These are phyloP conservation scores for Phlebopus sp. DNA, from an alignment of 1,284 basidiomycete genomes.

Conservation along the genomic window DNA sequence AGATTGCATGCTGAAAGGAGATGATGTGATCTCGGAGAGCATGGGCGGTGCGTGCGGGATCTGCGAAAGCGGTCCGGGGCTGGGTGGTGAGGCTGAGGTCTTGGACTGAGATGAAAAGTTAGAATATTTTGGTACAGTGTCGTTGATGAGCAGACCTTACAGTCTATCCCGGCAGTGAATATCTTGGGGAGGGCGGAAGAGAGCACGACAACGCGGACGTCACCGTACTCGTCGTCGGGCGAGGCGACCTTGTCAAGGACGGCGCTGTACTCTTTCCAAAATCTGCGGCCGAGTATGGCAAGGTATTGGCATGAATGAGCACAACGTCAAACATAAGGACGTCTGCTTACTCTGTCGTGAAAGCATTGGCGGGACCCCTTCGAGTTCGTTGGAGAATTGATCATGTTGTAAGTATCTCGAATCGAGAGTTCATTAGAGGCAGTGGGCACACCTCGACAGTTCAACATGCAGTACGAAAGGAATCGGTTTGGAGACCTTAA, in stretches of 20 bases:
- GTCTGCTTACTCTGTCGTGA: conserved; percentile 50
- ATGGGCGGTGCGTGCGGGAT: conserved; percentile 56
- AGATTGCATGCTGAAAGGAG: conserved; percentile 76
- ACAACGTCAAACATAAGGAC: no score
- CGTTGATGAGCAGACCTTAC: conserved; percentile 40
- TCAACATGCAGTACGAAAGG: conserved; percentile 55
- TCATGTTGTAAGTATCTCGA: no score
- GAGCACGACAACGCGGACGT: conserved; percentile 70
- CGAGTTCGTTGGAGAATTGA: neutral
- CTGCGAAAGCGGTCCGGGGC: conserved; percentile 24
- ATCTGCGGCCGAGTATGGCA: conserved; percentile 38
- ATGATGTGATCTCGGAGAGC: conserved; percentile 48
- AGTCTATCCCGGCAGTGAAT: conserved; percentile 81
- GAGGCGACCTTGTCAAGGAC: conserved; percentile 56
- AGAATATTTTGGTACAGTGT: neutral
- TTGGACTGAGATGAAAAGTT: conserved; percentile 22
- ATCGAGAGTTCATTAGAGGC: neutral
- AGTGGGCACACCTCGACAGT: conserved; percentile 37
- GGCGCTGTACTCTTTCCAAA: conserved; percentile 68
- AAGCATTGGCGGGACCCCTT: conserved; percentile 77
- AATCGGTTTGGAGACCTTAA: conserved; percentile 53
- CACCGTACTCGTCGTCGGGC: conserved; percentile 39
- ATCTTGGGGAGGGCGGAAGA: conserved; percentile 67
- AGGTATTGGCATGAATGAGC: no score
- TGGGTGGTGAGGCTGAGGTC: conserved; percentile 29